Base-by-base conservation (phyloP, 169 alveolate species). In the Theileria equi region DNA sequence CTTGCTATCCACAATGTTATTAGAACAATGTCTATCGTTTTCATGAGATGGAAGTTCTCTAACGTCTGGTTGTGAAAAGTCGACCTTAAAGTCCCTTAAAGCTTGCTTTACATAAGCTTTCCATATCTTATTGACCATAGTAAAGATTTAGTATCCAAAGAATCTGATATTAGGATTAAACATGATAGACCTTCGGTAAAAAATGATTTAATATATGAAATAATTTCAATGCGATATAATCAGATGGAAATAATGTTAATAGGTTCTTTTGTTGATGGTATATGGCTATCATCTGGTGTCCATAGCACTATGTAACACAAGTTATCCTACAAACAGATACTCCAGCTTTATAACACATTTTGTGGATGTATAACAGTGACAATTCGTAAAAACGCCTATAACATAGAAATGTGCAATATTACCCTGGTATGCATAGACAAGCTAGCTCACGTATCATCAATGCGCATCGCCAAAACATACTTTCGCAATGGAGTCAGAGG, bases 81-180 rank as follows among this genome's bases (percentile, higher is more conserved):
- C n/a, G 19, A 41, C 58, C 62, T 36, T 41, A 13, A 69, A 13
- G 32, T 40, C 84, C 38, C 38, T 69, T 44, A 74, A 36, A 49
- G 26, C 17, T 66, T 64, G 16, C 26, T 23, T 68, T 36, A 74
- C 73, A 45, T 47, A 74, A 31, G 49, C 65, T 60, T 53, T 74
- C 84, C 79, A 64, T 21, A 66, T 36, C 70, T 55, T 63, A 64
- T 35, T 23, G 28, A 60, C 64, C 84, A 74, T 74, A 17, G 32
- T 61, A n/a, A 6, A 47, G 38, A 54, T 21, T 19, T 52, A 23
- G 23, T 5, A 19, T 16, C 31, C 44, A 7, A 54, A 3, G 13
- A 54, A 54, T n/a, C 52, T 54, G 65, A 31, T 54, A 3, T 3
- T n/a, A 6, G 6, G 5, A 13, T 1, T 36, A 54, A n/a, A n/a